phyloP scores from a whole-genome alignment of 306 rosid genomes.

The Ammopiptanthus mongolicus region DNA sequence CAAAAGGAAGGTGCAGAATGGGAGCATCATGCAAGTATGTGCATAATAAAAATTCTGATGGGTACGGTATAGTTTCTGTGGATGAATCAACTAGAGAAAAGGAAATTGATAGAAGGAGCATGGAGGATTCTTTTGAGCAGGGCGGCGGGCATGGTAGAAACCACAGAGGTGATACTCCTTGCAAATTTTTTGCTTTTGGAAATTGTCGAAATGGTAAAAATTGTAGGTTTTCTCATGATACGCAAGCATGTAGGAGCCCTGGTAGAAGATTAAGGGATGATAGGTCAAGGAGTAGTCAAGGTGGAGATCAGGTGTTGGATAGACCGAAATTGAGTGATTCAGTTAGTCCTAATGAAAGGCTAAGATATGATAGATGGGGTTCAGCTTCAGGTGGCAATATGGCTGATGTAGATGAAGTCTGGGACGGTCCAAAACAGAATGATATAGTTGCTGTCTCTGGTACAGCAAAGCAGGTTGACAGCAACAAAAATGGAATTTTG shows the following conservation, averaged over 20 bases:
- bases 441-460: slow-evolving; percentile 33
- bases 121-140: slow-evolving; percentile 47
- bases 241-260: slow-evolving; percentile 51
- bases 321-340: slow-evolving; percentile 46
- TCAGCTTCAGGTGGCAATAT: slow-evolving; percentile 31
- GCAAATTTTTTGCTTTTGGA: slow-evolving; percentile 78
- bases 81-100: slow-evolving; percentile 53
- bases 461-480: slow-evolving; percentile 38
- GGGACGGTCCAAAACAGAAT: slow-evolving; percentile 47
- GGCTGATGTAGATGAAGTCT: slow-evolving; percentile 38
- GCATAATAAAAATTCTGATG: slow-evolving; percentile 53
- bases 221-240: slow-evolving; percentile 89
- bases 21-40: slow-evolving; percentile 71
- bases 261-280: slow-evolving; percentile 57
- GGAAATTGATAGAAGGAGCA: slow-evolving; percentile 58
- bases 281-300: slow-evolving; percentile 41
- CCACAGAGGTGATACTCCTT: slow-evolving; percentile 55
- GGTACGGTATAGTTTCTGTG: slow-evolving; percentile 35
- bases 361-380: slow-evolving; percentile 47
- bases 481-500: slow-evolving; percentile 31
- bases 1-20: slow-evolving; percentile 64
- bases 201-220: slow-evolving; percentile 80
- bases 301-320: slow-evolving; percentile 43
- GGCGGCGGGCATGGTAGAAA: slow-evolving; percentile 44
- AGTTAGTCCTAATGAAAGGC: slow-evolving; percentile 55